Evolutionary conservation across 1,284 basidiomycete species (phyloP).

Genomic region (Leccinum solheimii): DNA sequence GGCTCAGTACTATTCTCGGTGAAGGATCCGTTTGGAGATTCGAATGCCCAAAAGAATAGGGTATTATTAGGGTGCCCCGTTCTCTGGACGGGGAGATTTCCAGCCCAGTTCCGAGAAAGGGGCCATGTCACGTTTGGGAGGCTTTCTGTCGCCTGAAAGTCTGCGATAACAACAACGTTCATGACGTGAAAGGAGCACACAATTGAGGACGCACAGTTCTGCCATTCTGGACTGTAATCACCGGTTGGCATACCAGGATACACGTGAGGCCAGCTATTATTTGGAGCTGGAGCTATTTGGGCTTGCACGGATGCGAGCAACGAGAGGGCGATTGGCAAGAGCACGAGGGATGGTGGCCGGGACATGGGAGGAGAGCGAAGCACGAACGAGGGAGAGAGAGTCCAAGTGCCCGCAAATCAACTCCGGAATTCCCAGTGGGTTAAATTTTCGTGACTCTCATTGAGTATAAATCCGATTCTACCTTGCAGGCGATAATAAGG

Average conservation of each 20-base stretch:
- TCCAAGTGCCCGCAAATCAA: no score
- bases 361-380: no score
- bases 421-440: no score
- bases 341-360: no score
- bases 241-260: not conserved
- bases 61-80: slow-evolving; percentile 59
- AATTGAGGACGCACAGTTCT: not conserved
- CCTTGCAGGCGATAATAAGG: no score
- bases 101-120: slow-evolving; percentile 46
- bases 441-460: no score
- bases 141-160: slow-evolving; percentile 53
- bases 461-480: no score
- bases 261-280: not conserved
- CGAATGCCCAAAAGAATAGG: slow-evolving; percentile 70
- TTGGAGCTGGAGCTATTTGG: not conserved
- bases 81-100: slow-evolving; percentile 45
- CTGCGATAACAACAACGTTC: slow-evolving; percentile 35
- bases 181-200: slow-evolving; percentile 29
- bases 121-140: slow-evolving; percentile 67
- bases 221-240: not conserved
- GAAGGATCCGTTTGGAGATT: slow-evolving; percentile 60
- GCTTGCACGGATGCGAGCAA: no score
- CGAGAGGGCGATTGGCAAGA: no score
- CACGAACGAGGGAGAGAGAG: not conserved
- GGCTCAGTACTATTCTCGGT: slow-evolving; percentile 48